Percentiles rank a stretch among this genome's conserved stretches.
These are phyloP conservation scores for Trichoderma atroviride DNA, from an alignment of 2,329 filamentous ascomycete genomes.

Conservation along the genomic window DNA sequence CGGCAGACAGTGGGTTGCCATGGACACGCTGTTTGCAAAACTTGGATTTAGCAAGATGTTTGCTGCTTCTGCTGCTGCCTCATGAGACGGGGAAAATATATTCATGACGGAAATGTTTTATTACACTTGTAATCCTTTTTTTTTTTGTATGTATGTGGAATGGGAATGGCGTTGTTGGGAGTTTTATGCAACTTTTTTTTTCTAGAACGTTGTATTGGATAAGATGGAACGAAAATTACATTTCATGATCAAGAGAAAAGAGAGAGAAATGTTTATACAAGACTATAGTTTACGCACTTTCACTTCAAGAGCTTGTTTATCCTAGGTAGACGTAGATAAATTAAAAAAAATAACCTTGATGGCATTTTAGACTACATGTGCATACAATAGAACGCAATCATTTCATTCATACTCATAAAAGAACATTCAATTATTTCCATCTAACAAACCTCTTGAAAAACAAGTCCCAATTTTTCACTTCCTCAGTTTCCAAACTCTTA, in stretches of 20 bases:
- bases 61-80: slow-evolving; percentile 6
- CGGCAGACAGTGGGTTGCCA: slow-evolving; percentile 88
- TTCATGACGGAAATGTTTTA: slow-evolving; percentile 1
- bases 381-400: neutral
- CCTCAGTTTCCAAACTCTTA: neutral
- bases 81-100: neutral
- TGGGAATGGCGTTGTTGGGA: neutral
- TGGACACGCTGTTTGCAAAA: slow-evolving; percentile 82
- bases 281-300: neutral
- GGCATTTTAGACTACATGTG: neutral
- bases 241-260: neutral
- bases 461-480: neutral
- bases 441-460: neutral
- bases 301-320: neutral
- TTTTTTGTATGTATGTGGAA: neutral
- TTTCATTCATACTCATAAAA: neutral
- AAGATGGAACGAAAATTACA: neutral
- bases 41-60: slow-evolving; percentile 54
- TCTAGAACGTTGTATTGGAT: neutral
- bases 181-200: neutral
- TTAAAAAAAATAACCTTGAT: neutral
- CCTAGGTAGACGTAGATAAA: neutral
- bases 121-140: neutral
- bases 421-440: neutral
- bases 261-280: neutral